Evolutionary conservation across 2,329 filamentous ascomycete genomes (phyloP), one percentile per base, ranked within the genome.

Genomic region (Pseudogymnoascus sp.): DNA sequence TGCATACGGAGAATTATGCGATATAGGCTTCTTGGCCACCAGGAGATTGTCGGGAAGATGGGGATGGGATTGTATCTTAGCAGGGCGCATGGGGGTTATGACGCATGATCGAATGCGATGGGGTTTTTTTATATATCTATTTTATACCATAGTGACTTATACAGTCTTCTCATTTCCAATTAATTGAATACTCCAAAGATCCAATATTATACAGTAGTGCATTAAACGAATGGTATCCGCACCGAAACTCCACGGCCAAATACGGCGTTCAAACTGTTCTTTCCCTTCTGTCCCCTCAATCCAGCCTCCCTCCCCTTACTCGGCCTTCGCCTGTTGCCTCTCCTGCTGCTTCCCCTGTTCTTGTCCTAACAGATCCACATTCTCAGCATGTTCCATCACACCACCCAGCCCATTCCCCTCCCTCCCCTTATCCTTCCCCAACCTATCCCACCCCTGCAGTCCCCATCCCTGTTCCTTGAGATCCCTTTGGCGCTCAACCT

Each of bases 1-100:
- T 97, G 74, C 93, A 97, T 78, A 90, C 93, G 3, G 93, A 97
- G 80, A 97, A 97, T 75, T 97, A 96, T 78, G 90, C 92, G 61
- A 80, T 96, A 66, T 96, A 76, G 15, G 21, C 47, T 28, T 50
- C 15, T 53, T 28, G 47, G 17, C 6, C 10, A 42, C 42, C 21
- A 23, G 10, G 21, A 6, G 15, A 13, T 3, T 26, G 19, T 26
- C 13, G n/a, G n/a, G n/a, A 26, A 3, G 19, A 21, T 57, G 28
- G 3, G 33, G 19, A 28, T 61, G 11, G 59, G 31, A 36, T 36
- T 61, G 31, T 61, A 44, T 61, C 33, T 61, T 38, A 26, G 59
- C 33, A 26, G 11, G 59, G 38, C 38, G 26, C 33, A 19, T 44
- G 13, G 33, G 59, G n/a, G 26, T 2, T 17, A 6, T 8, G 3